Base-by-base conservation (phyloP, 2,329 filamentous ascomycete species). In the Alternaria viburni region DNA sequence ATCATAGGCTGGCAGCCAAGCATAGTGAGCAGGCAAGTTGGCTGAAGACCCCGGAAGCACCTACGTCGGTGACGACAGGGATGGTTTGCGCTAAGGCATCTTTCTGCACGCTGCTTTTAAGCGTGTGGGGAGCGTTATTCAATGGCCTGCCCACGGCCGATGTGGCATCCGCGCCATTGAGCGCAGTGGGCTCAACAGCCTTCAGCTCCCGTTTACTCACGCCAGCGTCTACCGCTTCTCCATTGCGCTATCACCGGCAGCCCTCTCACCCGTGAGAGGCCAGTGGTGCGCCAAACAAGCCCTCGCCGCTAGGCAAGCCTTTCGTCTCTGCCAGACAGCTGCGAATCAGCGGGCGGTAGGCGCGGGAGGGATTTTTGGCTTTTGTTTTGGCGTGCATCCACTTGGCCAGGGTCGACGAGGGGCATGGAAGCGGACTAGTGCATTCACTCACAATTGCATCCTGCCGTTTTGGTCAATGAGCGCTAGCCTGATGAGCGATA, bases 1-100 rank as follows among this genome's bases (percentile, higher is more conserved):
- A 79, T 79, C 75, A 79, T 78, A 76, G 77, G 76, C 76, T 77
- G 69, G 62, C 55, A 59, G 75, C 74, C 75, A 79, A 77, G 76
- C 68, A 65, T 51, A 74, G 68, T 21, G 67, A 72, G 69, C 63
- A 69, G 69, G 72, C 71, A 74, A 68, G 72, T 59, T 76, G 72
- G 74, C 71, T 72, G 25, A 62, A 63, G 60, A 67, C 72, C 75
- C 73, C 69, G 69, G 71, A 66, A 69, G 65, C 69, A 61, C 68
- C 61, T 75, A 75, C 67, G 66, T 66, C 67, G 67, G 62, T 65
- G 70, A 21, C 9, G 57, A 56, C 68, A 66, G 62, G 58, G 61
- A 36, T 63, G 65, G 54, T 57, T 62, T 65, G 61, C 69, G 67
- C 73, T 73, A 73, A 69, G 61, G 57, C 58, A 51, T 50, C 52